Percentiles rank a stretch among this genome's conserved stretches.
Evolutionary conservation across 2,329 filamentous ascomycete species (phyloP).

Genomic region (Monosporascus sp.): DNA sequence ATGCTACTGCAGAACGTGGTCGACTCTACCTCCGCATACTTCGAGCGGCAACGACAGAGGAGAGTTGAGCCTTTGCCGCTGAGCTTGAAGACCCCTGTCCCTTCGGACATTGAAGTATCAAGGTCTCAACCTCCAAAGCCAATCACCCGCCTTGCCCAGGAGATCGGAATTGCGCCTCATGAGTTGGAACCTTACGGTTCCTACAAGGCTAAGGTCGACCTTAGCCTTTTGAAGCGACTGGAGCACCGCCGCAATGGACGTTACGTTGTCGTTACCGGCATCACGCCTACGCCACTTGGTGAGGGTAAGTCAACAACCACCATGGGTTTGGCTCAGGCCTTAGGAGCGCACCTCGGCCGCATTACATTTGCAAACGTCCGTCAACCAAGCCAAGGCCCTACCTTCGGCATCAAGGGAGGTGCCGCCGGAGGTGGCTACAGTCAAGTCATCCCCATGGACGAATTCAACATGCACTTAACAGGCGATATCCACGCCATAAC

Average conservation of each 20-base stretch:
- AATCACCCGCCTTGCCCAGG: constrained; percentile 76
- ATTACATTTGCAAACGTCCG: constrained; percentile 94
- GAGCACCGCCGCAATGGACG: constrained; percentile 82
- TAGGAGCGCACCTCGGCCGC: constrained; percentile 81
- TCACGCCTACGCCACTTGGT: constrained; percentile 91
- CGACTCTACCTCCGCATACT: constrained; percentile 74
- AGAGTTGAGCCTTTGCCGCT: constrained; percentile 78
- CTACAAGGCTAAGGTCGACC: constrained; percentile 92
- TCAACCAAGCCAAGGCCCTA: constrained; percentile 94
- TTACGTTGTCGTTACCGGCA: constrained; percentile 90
- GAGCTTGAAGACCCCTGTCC: constrained; percentile 72
- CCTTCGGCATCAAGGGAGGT: constrained; percentile 98
- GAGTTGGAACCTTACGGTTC: constrained; percentile 93
- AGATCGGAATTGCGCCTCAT: constrained; percentile 80
- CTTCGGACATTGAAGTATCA: constrained; percentile 93
- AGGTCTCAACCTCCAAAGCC: constrained; percentile 86
- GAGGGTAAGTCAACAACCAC: constrained; percentile 99
- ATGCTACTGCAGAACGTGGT: constrained; percentile 97
- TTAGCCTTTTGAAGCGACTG: constrained; percentile 74
- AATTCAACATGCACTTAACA: constrained; percentile 97
- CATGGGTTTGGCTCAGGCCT: constrained; percentile 87
- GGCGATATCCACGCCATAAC: constrained; percentile 97
- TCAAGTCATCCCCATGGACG: constrained; percentile 99
- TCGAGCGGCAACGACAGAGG: constrained; percentile 75
- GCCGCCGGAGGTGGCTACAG: constrained; percentile 97